A percentile compares a stretch with the other conserved stretches of the same genome.
Evolutionary conservation across 805 yeast species (phyloP).

Genomic region (Spathaspora boniae): DNA sequence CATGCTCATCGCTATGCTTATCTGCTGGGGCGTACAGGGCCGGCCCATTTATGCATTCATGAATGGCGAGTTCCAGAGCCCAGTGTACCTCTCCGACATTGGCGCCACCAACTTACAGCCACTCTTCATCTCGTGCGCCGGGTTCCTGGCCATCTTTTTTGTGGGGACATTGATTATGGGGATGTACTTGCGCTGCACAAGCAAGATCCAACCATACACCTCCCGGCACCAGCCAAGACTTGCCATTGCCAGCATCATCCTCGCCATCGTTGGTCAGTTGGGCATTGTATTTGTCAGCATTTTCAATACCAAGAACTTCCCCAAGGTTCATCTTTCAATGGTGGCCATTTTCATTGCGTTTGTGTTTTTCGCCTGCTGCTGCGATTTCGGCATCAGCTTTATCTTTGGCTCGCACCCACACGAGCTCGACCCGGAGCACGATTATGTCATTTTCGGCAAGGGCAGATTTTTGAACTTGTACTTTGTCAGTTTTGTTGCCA

Average conservation of each 20-base stretch:
- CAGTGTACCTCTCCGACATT: slow-evolving; percentile 77
- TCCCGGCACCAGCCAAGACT: slow-evolving; percentile 39
- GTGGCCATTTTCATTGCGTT: slow-evolving; percentile 70
- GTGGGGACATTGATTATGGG: slow-evolving; percentile 63
- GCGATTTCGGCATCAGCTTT: slow-evolving; percentile 34
- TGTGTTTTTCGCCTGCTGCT: slow-evolving; percentile 48
- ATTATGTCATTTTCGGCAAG: slow-evolving; percentile 36
- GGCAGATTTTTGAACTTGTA: slow-evolving; percentile 36
- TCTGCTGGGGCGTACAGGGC: slow-evolving; percentile 80
- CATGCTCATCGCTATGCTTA: slow-evolving; percentile 77
- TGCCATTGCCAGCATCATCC: slow-evolving; percentile 39
- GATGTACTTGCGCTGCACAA: slow-evolving; percentile 50
- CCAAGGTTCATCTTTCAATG: slow-evolving; percentile 61
- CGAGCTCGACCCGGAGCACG: slow-evolving; percentile 36
- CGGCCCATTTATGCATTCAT: slow-evolving; percentile 64
- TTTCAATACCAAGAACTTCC: slow-evolving; percentile 60
- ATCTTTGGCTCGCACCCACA: slow-evolving; percentile 37
- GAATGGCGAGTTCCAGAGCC: slow-evolving; percentile 35
- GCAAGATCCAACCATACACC: slow-evolving; percentile 53
- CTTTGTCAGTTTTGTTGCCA: slow-evolving; percentile 49
- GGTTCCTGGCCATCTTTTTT: slow-evolving; percentile 73
- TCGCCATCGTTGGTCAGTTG: slow-evolving; percentile 59
- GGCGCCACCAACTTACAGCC: slow-evolving; percentile 89
- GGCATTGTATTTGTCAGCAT: slow-evolving; percentile 74
- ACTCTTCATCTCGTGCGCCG: slow-evolving; percentile 73